Evolutionary conservation across 176 grass and related monocot species (phyloP).

Genomic region (Poa annua): DNA sequence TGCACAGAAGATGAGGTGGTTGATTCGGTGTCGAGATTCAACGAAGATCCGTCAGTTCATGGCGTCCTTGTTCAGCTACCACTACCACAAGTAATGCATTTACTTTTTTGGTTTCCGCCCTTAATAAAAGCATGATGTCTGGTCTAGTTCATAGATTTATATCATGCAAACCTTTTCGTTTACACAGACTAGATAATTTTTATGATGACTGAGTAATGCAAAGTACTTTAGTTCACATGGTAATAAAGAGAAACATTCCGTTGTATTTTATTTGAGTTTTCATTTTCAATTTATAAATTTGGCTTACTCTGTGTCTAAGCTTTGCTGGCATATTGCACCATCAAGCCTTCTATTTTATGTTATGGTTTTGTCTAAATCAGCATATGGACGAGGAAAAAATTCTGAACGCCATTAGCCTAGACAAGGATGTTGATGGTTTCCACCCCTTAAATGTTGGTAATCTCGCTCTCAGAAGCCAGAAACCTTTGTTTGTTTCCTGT

Average conservation of each 20-base stretch:
- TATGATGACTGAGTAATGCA: background rate
- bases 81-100: conserved; percentile 72
- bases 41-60: conserved; percentile 87
- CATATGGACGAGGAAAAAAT: conserved; percentile 91
- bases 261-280: background rate
- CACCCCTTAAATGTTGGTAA: conserved; percentile 89
- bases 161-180: conserved; percentile 15
- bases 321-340: conserved; percentile 5
- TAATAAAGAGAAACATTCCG: background rate
- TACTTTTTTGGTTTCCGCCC: conserved; percentile 19
- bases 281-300: conserved; percentile 17
- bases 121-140: background rate
- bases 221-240: background rate
- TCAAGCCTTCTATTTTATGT: conserved; percentile 1
- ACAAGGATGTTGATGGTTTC: conserved; percentile 98
- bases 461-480: conserved; percentile 72
- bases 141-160: conserved; percentile 21
- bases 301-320: background rate
- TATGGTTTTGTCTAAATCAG: conserved; percentile 53
- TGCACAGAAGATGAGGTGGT: conserved; percentile 77
- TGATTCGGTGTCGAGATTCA: conserved; percentile 64
- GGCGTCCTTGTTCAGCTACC: conserved; percentile 94
- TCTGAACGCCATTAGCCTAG: conserved; percentile 62
- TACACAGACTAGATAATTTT: background rate
- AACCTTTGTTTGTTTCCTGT: conserved; percentile 84